phyloP scores from a whole-genome alignment of 345 rosid species.

The Salix brachista region DNA sequence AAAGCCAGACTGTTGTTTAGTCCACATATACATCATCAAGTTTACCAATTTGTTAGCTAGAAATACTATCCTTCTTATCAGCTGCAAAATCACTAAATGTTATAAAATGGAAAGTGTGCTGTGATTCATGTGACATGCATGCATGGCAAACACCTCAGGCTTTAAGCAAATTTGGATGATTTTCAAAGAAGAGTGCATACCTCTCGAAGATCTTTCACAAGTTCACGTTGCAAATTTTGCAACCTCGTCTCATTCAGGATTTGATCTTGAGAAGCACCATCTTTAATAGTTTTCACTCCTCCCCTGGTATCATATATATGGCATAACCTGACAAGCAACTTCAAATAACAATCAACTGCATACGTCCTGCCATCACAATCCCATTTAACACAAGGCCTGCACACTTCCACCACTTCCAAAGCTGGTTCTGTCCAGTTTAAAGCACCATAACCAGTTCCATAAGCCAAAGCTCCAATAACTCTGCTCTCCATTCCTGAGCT shows the following conservation, averaged over 20 bases:
- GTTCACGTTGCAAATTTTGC: conserved; percentile 84
- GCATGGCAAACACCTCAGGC: background rate
- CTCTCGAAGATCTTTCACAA: conserved; percentile 84
- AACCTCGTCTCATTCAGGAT: conserved; percentile 90
- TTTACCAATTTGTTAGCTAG: too few relatives aligned
- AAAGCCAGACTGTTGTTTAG: too few relatives aligned
- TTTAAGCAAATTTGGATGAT: background rate
- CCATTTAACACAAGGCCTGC: conserved; percentile 97
- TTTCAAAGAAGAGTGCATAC: conserved; percentile 34
- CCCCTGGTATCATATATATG: conserved; percentile 95
- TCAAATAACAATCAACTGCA: conserved; percentile 93
- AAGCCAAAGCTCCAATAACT: conserved; percentile 96
- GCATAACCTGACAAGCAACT: conserved; percentile 89
- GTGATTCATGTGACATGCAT: background rate
- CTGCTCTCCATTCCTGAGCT: conserved; percentile 95
- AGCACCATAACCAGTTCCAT: conserved; percentile 99
- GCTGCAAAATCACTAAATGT: too few relatives aligned
- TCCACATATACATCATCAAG: too few relatives aligned
- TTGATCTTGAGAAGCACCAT: conserved; percentile 98
- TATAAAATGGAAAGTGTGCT: too few relatives aligned
- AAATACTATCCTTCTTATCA: too few relatives aligned
- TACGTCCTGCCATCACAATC: conserved; percentile 96
- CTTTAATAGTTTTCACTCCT: conserved; percentile 94
- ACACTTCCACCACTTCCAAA: conserved; percentile 95
- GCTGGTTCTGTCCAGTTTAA: conserved; percentile 98